A percentile compares a stretch with the other conserved stretches of the same genome.
Conservation (phyloP, 2,329 filamentous ascomycete species). For the Trichoderma sp. region DNA sequence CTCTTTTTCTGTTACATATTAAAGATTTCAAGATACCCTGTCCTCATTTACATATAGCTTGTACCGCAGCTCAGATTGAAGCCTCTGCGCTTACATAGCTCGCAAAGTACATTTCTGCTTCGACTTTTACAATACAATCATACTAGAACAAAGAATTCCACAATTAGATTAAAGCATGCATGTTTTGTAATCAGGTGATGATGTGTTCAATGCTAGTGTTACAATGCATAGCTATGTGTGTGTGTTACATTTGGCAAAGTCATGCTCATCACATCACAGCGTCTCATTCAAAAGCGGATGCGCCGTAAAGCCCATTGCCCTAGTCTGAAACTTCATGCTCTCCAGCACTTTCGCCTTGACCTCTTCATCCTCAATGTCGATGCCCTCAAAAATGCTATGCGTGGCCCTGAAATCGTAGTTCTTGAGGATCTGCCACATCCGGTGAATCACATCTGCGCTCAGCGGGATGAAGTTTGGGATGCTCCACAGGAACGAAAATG, state of each 20-base stretch:
- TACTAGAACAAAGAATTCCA: not conserved
- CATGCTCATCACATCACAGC: constrained; percentile 28
- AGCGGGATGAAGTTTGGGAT: constrained; percentile 77
- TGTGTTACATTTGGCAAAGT: not conserved
- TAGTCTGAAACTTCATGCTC: constrained; percentile 75
- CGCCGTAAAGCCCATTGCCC: constrained; percentile 51
- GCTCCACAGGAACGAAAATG: constrained; percentile 76
- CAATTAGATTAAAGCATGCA: not conserved
- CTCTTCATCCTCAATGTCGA: constrained; percentile 60
- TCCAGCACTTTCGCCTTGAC: constrained; percentile 70
- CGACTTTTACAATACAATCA: not conserved
- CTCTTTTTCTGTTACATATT: not conserved
- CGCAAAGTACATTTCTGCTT: not conserved
- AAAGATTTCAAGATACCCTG: constrained; percentile 20
- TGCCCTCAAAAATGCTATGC: constrained; percentile 67
- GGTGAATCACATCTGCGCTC: constrained; percentile 61
- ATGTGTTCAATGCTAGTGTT: not conserved
- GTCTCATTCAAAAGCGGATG: constrained; percentile 46
- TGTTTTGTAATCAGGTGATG: not conserved
- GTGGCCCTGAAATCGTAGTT: constrained; percentile 66
- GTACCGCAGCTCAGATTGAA: constrained; percentile 17
- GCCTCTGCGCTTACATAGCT: constrained; percentile 6
- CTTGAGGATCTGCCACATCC: constrained; percentile 72
- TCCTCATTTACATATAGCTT: constrained; percentile 18
- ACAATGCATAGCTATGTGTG: not conserved